A percentile compares a stretch with the other conserved stretches of the same genome.
Evolutionary conservation across 805 yeast genomes (phyloP).

Genomic region (Candida chauliodis): DNA sequence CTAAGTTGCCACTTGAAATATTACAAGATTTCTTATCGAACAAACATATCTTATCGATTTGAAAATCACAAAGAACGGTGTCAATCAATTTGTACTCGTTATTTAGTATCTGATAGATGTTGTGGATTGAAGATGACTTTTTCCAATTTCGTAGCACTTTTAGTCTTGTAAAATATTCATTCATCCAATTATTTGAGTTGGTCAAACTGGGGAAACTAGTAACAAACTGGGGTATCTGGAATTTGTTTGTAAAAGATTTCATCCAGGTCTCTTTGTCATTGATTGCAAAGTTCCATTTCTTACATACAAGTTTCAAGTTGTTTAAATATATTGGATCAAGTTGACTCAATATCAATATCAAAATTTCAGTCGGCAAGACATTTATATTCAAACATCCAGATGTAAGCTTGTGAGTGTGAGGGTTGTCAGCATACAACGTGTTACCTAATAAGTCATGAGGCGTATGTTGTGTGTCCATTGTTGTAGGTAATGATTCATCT

Average conservation of each 20-base stretch:
- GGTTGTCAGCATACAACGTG: not conserved
- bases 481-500: too few relatives aligned
- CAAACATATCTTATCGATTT: slow-evolving; percentile 20
- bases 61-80: slow-evolving; percentile 22
- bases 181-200: slow-evolving; percentile 43
- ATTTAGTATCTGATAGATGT: slow-evolving; percentile 27
- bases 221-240: slow-evolving; percentile 25
- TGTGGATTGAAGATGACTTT: slow-evolving; percentile 27
- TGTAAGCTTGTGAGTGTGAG: not conserved
- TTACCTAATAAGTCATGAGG: slow-evolving; percentile 1
- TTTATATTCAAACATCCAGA: slow-evolving; percentile 18
- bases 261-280: slow-evolving; percentile 48
- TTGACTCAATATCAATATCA: slow-evolving; percentile 42
- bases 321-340: slow-evolving; percentile 45
- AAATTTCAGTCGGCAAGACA: slow-evolving; percentile 46
- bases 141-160: slow-evolving; percentile 35
- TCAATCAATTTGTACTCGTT: slow-evolving; percentile 24
- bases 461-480: too few relatives aligned
- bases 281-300: slow-evolving; percentile 43
- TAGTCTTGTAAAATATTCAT: slow-evolving; percentile 43
- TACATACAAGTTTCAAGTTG: slow-evolving; percentile 43
- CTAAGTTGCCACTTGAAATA: slow-evolving; percentile 26
- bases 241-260: slow-evolving; percentile 38
- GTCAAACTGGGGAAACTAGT: slow-evolving; percentile 41
- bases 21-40: slow-evolving; percentile 27